These are phyloP conservation scores for Haplosporangium sp. DNA, from an alignment of 371 early-diverging fungal genomes.

Conservation along the genomic window DNA sequence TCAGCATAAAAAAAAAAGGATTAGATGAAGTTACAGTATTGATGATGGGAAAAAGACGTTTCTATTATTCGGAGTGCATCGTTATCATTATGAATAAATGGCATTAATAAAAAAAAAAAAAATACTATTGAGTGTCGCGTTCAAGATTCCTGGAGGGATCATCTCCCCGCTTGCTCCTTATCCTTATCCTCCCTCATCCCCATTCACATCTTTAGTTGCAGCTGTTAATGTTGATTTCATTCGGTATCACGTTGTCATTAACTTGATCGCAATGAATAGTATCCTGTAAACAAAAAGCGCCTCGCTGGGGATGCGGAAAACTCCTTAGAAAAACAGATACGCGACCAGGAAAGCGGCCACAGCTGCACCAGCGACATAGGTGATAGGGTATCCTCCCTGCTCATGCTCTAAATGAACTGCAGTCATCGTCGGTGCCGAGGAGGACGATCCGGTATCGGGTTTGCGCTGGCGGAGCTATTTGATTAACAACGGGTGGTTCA, in stretches of 20 bases:
- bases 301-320: background rate
- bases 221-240: too few relatives aligned
- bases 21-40: too few relatives aligned
- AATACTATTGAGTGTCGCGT: background rate
- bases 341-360: constrained; percentile 60
- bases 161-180: too few relatives aligned
- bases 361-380: constrained; percentile 60
- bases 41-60: background rate
- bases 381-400: constrained; percentile 63
- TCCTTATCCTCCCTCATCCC: too few relatives aligned
- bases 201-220: too few relatives aligned
- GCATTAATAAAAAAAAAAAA: background rate
- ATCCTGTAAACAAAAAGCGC: too few relatives aligned
- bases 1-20: too few relatives aligned
- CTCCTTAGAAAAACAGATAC: constrained; percentile 61
- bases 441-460: constrained; percentile 28
- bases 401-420: constrained; percentile 63
- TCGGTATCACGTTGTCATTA: too few relatives aligned
- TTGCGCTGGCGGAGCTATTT: constrained; percentile 50
- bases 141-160: too few relatives aligned
- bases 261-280: too few relatives aligned
- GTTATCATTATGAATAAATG: background rate
- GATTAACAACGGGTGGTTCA: background rate
- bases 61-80: background rate
- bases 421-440: constrained; percentile 55